Evolutionary conservation across 495 filamentous ascomycete genomes (phyloP).

Genomic region (Daldinia concentrica): DNA sequence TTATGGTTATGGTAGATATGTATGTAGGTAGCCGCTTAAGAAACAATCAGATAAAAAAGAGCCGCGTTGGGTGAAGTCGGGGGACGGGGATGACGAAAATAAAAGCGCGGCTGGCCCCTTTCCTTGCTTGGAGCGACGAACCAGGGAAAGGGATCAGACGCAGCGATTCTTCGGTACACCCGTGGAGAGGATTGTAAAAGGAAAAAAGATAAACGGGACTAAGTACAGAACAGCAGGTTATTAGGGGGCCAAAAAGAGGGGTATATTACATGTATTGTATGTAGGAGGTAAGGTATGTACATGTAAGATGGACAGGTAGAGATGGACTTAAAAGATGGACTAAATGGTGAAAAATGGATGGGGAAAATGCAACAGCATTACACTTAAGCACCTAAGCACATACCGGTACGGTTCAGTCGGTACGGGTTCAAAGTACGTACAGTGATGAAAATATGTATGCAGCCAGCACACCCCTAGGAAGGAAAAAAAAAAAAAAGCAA

Average conservation of each 20-base stretch:
- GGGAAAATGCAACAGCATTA: conserved; percentile 38
- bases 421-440: conserved; percentile 1
- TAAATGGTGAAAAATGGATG: conserved; percentile 27
- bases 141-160: conserved; percentile 39
- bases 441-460: conserved; percentile 20
- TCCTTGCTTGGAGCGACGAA: conserved; percentile 30
- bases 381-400: conserved; percentile 5
- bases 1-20: too few species aligned
- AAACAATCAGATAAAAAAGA: conserved; percentile 31
- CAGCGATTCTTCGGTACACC: conserved; percentile 35
- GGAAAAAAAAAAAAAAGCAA: conserved; percentile 20
- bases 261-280: conserved; percentile 26
- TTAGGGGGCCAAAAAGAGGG: conserved; percentile 45
- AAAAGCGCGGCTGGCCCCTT: conserved; percentile 43
- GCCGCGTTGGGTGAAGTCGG: conserved; percentile 33
- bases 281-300: not conserved
- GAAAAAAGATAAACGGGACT: conserved; percentile 27
- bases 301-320: conserved; percentile 3
- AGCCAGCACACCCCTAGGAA: conserved; percentile 30
- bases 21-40: conserved; percentile 26
- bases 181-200: conserved; percentile 27
- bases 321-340: conserved; percentile 2
- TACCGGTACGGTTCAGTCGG: conserved; percentile 5
- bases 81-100: conserved; percentile 33
- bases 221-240: conserved; percentile 34